Percentiles rank a stretch among this genome's conserved stretches.
Conservation (phyloP, 2,329 filamentous ascomycete species). For the Alternaria solani region DNA sequence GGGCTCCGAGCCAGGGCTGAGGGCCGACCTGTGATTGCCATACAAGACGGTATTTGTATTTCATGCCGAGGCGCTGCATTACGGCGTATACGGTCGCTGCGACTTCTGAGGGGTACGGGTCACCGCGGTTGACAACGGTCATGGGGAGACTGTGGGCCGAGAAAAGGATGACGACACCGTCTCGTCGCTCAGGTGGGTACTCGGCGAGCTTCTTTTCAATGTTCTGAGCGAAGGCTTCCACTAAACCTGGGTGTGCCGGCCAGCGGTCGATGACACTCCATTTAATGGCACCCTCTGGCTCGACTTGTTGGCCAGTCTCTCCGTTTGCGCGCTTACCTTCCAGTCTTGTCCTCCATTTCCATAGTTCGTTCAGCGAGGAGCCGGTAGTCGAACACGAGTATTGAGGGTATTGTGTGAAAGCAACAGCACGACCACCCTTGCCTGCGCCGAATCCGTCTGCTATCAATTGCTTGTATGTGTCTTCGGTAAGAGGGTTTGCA, state of each 20-base stretch:
- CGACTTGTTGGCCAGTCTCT: slow-evolving; percentile 48
- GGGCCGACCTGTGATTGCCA: slow-evolving; percentile 99
- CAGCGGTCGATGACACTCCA: slow-evolving; percentile 99
- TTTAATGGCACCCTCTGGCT: slow-evolving; percentile 74
- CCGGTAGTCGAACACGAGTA: slow-evolving; percentile 98
- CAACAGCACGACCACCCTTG: slow-evolving; percentile 89
- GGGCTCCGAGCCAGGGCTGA: slow-evolving; percentile 92
- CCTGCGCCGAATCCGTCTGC: slow-evolving; percentile 90
- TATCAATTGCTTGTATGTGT: slow-evolving; percentile 85
- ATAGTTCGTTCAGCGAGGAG: slow-evolving; percentile 93
- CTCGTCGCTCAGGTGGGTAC: slow-evolving; percentile 82
- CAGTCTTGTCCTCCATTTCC: slow-evolving; percentile 92
- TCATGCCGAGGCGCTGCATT: slow-evolving; percentile 88
- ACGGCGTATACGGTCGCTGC: slow-evolving; percentile 95
- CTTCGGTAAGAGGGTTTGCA: slow-evolving; percentile 89
- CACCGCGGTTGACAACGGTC: slow-evolving; percentile 95
- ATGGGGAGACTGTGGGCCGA: slow-evolving; percentile 96
- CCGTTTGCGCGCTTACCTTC: slow-evolving; percentile 74
- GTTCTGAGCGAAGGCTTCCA: slow-evolving; percentile 91
- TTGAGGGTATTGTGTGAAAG: slow-evolving; percentile 98
- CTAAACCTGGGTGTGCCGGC: slow-evolving; percentile 88
- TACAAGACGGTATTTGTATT: slow-evolving; percentile 89
- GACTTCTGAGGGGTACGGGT: slow-evolving; percentile 94
- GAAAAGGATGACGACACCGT: slow-evolving; percentile 86
- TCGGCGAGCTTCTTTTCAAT: slow-evolving; percentile 85